Conservation (phyloP, 306 rosid species). For the Trifolium repens region DNA sequence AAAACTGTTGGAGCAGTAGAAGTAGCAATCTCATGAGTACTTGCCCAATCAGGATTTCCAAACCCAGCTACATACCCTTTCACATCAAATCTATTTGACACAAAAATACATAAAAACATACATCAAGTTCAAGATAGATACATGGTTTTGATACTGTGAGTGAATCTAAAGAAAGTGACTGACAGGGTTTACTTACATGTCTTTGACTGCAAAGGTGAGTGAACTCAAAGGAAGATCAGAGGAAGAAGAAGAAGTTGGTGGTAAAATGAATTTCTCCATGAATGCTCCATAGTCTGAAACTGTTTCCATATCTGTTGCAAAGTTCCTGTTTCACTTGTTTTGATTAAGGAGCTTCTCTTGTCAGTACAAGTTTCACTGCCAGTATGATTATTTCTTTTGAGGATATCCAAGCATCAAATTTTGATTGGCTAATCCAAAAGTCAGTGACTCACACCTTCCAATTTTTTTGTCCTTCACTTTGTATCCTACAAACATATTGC, state of each 20-base stretch:
- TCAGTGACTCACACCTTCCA: neutral
- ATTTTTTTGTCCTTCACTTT: neutral
- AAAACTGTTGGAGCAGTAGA: slow-evolving; percentile 75
- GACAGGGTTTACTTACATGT: slow-evolving; percentile 69
- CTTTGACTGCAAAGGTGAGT: slow-evolving; percentile 92
- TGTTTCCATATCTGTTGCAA: slow-evolving; percentile 51
- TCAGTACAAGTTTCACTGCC: neutral
- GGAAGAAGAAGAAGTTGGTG: slow-evolving; percentile 57
- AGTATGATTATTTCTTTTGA: neutral
- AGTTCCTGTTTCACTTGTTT: slow-evolving; percentile 6
- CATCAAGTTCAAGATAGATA: slow-evolving; percentile 22
- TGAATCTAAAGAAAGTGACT: neutral
- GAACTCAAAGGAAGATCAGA: slow-evolving; percentile 61
- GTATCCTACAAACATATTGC: neutral
- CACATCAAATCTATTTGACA: slow-evolving; percentile 72
- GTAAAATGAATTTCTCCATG: slow-evolving; percentile 68
- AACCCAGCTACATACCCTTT: slow-evolving; percentile 80
- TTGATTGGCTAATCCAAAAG: slow-evolving; percentile 40
- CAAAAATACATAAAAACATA: slow-evolving; percentile 1
- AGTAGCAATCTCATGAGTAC: slow-evolving; percentile 79
- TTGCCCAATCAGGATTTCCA: slow-evolving; percentile 92
- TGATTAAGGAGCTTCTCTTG: neutral
- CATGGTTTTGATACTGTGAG: neutral
- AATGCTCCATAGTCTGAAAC: slow-evolving; percentile 70
- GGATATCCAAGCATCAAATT: slow-evolving; percentile 14